A percentile compares a stretch with the other conserved stretches of the same genome.
Conservation (phyloP, 2,329 filamentous ascomycete genomes). For the Exophiala aquamarina region DNA sequence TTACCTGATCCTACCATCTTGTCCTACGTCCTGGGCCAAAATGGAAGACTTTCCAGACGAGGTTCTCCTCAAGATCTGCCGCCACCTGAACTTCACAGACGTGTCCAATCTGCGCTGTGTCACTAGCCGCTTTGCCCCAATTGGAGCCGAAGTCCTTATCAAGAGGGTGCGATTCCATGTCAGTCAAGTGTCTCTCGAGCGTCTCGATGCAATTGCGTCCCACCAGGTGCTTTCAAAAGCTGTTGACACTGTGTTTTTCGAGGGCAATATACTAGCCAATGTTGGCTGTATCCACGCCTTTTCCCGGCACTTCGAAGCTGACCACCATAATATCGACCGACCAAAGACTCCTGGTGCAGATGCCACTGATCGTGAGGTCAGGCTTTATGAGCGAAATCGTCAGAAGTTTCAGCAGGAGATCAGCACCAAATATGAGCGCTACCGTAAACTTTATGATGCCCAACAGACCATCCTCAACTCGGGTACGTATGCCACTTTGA, state of each 20-base stretch:
- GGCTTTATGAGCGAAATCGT: constrained; percentile 27
- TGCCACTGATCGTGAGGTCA: constrained; percentile 19
- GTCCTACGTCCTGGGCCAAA: constrained; percentile 3
- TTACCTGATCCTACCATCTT: no score
- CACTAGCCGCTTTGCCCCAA: constrained; percentile 19
- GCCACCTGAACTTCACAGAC: constrained; percentile 20
- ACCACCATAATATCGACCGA: constrained; percentile 19
- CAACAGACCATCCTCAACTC: constrained; percentile 24
- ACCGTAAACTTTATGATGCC: constrained; percentile 17
- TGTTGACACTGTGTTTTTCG: constrained; percentile 25
- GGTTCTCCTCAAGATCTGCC: constrained; percentile 24
- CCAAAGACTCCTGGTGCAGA: constrained; percentile 14
- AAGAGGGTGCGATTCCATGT: constrained; percentile 25
- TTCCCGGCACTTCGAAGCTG: constrained; percentile 20
- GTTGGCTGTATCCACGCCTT: constrained; percentile 27
- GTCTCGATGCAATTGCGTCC: constrained; percentile 20
- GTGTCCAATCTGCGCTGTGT: constrained; percentile 18
- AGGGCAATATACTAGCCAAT: constrained; percentile 24
- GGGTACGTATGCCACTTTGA: constrained; percentile 9
- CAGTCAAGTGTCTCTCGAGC: constrained; percentile 23
- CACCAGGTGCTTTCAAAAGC: constrained; percentile 24
- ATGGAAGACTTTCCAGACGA: constrained; percentile 26
- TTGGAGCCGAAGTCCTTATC: constrained; percentile 27
- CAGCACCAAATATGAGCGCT: constrained; percentile 20
- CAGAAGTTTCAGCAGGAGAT: constrained; percentile 23